phyloP scores from a whole-genome alignment of 2,329 filamentous ascomycete genomes.

The Emergomyces pasteurianus region DNA sequence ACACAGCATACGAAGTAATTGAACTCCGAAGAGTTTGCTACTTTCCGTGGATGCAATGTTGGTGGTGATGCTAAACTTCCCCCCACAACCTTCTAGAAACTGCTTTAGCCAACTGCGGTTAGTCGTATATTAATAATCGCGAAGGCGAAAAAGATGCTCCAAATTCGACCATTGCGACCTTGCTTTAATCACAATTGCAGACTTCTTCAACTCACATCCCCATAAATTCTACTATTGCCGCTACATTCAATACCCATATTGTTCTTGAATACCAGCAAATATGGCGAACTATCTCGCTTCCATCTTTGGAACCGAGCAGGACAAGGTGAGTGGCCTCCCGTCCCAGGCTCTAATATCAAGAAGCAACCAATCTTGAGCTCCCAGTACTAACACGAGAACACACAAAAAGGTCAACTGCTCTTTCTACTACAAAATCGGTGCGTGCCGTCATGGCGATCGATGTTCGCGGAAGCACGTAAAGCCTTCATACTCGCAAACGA shows the following conservation, averaged over 20 bases:
- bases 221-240: background rate
- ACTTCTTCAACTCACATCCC: background rate
- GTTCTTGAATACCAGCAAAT: slow-evolving; percentile 12
- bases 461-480: slow-evolving; percentile 99
- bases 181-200: background rate
- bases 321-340: slow-evolving; percentile 47
- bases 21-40: no score
- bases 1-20: background rate
- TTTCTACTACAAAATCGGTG: slow-evolving; percentile 99
- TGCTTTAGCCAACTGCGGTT: background rate
- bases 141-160: background rate
- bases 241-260: background rate
- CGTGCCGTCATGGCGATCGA: slow-evolving; percentile 94
- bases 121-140: background rate
- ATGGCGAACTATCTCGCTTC: slow-evolving; percentile 99
- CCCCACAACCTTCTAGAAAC: background rate
- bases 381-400: slow-evolving; percentile 11
- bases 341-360: no score
- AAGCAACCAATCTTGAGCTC: background rate
- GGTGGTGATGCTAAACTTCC: no score
- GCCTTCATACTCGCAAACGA: slow-evolving; percentile 93
- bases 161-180: background rate
- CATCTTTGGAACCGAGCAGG: slow-evolving; percentile 98
- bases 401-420: slow-evolving; percentile 69
- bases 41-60: no score